Evolutionary conservation across 257 asterid species (phyloP), one percentile per base, ranked within the genome.

Genomic region (Lithospermum erythrorhizon): DNA sequence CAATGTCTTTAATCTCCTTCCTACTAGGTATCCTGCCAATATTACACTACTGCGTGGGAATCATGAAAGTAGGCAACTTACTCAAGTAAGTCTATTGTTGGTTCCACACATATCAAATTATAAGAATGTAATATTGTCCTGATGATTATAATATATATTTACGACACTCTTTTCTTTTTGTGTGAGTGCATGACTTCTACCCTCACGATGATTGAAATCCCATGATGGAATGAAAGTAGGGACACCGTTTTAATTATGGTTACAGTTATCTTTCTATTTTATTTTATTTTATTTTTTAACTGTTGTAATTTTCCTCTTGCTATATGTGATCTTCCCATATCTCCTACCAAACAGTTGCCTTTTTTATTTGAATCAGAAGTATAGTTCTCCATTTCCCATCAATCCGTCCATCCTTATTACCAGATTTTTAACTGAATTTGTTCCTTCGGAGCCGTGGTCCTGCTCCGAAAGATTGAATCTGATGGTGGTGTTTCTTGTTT

Each of bases 11-110:
- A 41, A n/a, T 61, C 64, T 72, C 61, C 30, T 73, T 66, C 18
- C 49, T 68, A 29, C 68, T 76, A 91, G 98, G 81, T 82, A 82
- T 62, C 98, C 98, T 63, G 95, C 96, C 66, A 82, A 84, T 74
- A 88, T 91, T 64, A 91, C 98, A 59, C 87, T 91, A 62, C 84
- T 91, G 23, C 98, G 96, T 58, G 98, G 98, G 65, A 91, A 91
- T 78, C 98, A 91, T 64, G 98, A 91, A 68, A 91, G 98, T 87
- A 75, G 96, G 78, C 96, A 91, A 68, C 70, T 91, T 59, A 91
- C 96, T 24, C 98, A 91, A 95, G 98, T 91, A 69, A 70, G 19
- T n/a, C 21, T 58, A n/a, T 3, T 53, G 13, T 53, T 53, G 11
- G 16, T 18, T n/a, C 19, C 18, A 53, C 15, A 18, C 2, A 41